A percentile compares a stretch with the other conserved stretches of the same genome.
Evolutionary conservation across 345 rosid species (phyloP).

Genomic region (Brassica juncea): DNA sequence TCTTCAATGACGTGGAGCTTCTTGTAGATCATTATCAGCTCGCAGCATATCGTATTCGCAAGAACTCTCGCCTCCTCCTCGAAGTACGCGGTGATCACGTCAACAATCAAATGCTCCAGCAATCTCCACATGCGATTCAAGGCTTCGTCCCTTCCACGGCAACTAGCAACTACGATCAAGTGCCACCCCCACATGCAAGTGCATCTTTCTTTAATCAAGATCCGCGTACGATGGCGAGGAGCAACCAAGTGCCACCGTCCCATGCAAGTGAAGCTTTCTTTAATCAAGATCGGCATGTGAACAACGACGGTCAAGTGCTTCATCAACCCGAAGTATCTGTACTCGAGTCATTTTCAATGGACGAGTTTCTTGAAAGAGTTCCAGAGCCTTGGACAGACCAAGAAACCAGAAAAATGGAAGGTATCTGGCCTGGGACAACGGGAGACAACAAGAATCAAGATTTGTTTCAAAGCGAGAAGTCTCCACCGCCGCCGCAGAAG

Average conservation of each 20-base stretch:
- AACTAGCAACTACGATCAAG: no score
- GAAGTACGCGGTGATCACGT: conserved; percentile 12
- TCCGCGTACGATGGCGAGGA: background rate
- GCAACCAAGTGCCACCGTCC: background rate
- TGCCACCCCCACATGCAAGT: background rate
- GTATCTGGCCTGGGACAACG: background rate
- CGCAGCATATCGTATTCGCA: conserved; percentile 47
- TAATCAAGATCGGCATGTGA: background rate
- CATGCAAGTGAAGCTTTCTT: background rate
- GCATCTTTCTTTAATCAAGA: background rate
- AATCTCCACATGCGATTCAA: background rate
- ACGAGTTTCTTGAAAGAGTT: background rate
- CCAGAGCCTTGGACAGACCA: background rate
- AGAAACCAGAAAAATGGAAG: background rate
- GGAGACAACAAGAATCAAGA: no score
- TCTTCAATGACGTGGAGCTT: conserved; percentile 56
- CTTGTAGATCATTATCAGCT: conserved; percentile 51
- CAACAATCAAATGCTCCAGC: background rate
- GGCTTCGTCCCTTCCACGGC: background rate
- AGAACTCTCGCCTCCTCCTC: conserved; percentile 59
- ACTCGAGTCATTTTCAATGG: background rate
- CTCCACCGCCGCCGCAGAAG: background rate
- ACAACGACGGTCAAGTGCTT: background rate
- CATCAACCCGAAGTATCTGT: background rate
- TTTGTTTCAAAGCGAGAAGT: no score